Conservation (phyloP, 1,284 basidiomycete species). For the Malassezia brasiliensis region DNA sequence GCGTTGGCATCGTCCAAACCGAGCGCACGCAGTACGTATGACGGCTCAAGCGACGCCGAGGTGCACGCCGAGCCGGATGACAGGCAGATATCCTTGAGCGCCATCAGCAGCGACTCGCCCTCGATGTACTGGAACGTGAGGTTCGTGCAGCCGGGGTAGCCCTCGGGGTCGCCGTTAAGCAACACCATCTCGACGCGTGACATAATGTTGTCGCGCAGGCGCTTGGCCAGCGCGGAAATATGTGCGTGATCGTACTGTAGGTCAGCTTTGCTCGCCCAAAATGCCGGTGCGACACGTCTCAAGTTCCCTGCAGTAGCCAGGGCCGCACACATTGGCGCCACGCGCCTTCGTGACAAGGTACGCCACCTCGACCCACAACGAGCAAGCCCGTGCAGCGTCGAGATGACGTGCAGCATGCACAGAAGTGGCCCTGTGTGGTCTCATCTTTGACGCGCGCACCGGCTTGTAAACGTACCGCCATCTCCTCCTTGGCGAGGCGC, state of each 20-base stretch:
- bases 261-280: slow-evolving; percentile 3
- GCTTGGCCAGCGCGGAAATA: slow-evolving; percentile 66
- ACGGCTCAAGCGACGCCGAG: slow-evolving; percentile 93
- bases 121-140: slow-evolving; percentile 94
- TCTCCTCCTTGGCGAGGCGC: slow-evolving; percentile 79
- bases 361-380: not conserved
- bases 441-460: slow-evolving; percentile 13
- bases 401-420: slow-evolving; percentile 10
- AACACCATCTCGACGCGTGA: slow-evolving; percentile 77
- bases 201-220: slow-evolving; percentile 72
- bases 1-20: slow-evolving; percentile 95
- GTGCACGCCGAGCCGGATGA: slow-evolving; percentile 98
- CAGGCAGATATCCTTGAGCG: slow-evolving; percentile 89
- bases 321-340: slow-evolving; percentile 50
- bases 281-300: slow-evolving; percentile 49
- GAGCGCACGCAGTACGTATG: slow-evolving; percentile 91
- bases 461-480: slow-evolving; percentile 56
- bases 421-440: slow-evolving; percentile 1
- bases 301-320: slow-evolving; percentile 75
- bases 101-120: slow-evolving; percentile 95
- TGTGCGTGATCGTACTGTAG: slow-evolving; percentile 67
- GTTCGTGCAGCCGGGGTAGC: slow-evolving; percentile 65
- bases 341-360: not conserved
- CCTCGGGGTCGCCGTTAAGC: slow-evolving; percentile 77
- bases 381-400: not conserved